Evolutionary conservation across 192 early-diverging fungal species (phyloP).

Genomic region (Bifiguratus adelaidae): DNA sequence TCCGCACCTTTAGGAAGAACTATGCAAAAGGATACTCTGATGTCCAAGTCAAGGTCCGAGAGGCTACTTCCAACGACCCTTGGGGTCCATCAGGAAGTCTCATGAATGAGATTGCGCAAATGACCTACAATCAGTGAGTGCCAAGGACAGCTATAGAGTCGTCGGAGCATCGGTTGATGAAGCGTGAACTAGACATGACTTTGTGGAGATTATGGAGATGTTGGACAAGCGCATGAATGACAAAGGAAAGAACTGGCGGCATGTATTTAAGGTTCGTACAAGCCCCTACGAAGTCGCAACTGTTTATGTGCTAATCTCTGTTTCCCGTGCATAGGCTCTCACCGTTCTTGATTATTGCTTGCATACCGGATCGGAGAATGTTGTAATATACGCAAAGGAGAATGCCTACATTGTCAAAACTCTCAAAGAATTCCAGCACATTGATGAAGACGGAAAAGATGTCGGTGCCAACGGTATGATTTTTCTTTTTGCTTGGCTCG

Average conservation of each 20-base stretch:
- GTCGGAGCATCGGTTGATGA: background rate
- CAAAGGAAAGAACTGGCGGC: constrained; percentile 95
- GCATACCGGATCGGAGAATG: constrained; percentile 72
- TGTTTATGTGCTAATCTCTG: background rate
- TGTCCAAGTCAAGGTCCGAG: constrained; percentile 84
- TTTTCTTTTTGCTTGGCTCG: background rate
- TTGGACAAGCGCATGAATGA: constrained; percentile 96
- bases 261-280: constrained; percentile 84
- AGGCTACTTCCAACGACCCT: constrained; percentile 71
- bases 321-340: constrained; percentile 46
- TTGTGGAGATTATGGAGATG: constrained; percentile 96
- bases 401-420: constrained; percentile 94
- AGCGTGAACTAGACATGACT: constrained; percentile 53
- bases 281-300: background rate
- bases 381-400: constrained; percentile 78
- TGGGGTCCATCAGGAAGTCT: constrained; percentile 62
- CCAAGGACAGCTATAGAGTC: background rate
- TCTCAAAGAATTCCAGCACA: constrained; percentile 91
- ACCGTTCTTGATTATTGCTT: constrained; percentile 80
- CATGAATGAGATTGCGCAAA: constrained; percentile 81
- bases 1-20: constrained; percentile 53
- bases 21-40: constrained; percentile 87
- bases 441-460: constrained; percentile 87
- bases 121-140: constrained; percentile 77
- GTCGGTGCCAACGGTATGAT: constrained; percentile 77